Evolutionary conservation across 352 stramenopile genomes (phyloP).

Genomic region (Pythium inflatum): DNA sequence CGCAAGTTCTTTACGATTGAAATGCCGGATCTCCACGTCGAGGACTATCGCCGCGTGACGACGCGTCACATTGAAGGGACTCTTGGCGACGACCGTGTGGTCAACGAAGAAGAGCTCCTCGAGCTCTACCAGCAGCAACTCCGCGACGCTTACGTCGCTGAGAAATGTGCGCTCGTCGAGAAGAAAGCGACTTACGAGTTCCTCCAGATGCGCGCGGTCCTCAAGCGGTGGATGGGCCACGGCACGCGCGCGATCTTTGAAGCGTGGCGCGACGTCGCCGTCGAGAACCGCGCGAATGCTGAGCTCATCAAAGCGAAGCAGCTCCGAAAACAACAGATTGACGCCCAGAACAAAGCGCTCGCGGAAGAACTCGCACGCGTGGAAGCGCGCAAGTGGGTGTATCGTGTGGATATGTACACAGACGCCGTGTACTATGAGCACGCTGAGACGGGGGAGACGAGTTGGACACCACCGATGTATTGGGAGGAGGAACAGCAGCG

Average conservation of each 20-base stretch:
- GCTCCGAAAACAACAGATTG: slow-evolving; percentile 47
- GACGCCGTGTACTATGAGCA: slow-evolving; percentile 73
- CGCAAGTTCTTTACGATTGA: slow-evolving; percentile 54
- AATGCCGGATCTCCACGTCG: slow-evolving; percentile 47
- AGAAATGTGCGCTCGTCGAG: slow-evolving; percentile 50
- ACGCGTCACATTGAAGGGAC: slow-evolving; percentile 41
- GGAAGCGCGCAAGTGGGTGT: slow-evolving; percentile 55
- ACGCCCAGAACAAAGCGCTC: slow-evolving; percentile 53
- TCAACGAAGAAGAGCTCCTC: slow-evolving; percentile 48
- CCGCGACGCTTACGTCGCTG: slow-evolving; percentile 51
- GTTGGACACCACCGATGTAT: slow-evolving; percentile 52
- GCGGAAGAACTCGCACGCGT: slow-evolving; percentile 52
- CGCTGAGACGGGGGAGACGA: slow-evolving; percentile 48
- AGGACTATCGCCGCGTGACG: slow-evolving; percentile 51
- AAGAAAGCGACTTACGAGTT: slow-evolving; percentile 61
- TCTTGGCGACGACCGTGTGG: slow-evolving; percentile 42
- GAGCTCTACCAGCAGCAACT: slow-evolving; percentile 52
- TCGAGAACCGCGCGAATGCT: slow-evolving; percentile 40
- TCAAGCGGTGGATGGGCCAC: slow-evolving; percentile 60
- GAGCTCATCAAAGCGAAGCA: slow-evolving; percentile 37
- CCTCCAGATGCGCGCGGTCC: slow-evolving; percentile 59
- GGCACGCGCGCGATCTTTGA: slow-evolving; percentile 60
- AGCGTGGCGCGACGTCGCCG: slow-evolving; percentile 60
- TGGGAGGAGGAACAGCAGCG: slow-evolving; percentile 57
- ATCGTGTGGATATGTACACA: slow-evolving; percentile 66